Base-by-base conservation (phyloP, 768 basidiomycete species). In the Roridomyces roridus region DNA sequence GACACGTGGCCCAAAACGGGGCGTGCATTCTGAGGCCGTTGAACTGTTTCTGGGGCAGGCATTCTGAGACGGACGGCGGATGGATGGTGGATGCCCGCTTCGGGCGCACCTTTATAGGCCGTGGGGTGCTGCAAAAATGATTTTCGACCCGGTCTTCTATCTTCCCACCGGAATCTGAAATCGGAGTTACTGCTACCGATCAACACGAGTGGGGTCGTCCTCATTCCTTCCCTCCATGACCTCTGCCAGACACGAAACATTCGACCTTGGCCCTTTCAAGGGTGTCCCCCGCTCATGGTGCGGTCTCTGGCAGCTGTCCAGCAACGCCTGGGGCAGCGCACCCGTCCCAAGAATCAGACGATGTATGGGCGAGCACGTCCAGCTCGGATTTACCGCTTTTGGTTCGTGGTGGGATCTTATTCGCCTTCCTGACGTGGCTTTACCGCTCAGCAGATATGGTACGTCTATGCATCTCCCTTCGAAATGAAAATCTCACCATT, bases 321-420 rank as follows among this genome's bases (percentile, higher is more conserved):
- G 55, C 48, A 57, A 51, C 21, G 55, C 55, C 18, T 57, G 55
- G 55, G 55, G 55, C 18, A 50, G 42, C 14, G 55, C 55, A 10
- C 55, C 55, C 10, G 55, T 57, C 5, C 48, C 55, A 7, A 45
- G 48, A 36, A 57, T 57, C 23, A 47, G 55, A 9, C 43, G 42
- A 45, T 50, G 42, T 43, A 57, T 57, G 55, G 47, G 48, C 35
- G 10, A 51, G 43, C 43, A 51, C 23, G 55, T 57, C 15, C 48
- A 45, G 25, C 71, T 74, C 31, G 88, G 88, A 7, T 89, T 83
- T 65, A 84, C 77, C 15, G 86, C 86, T 14, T 88, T 87, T 69
- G 86, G 86, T 86, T 49, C 50, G 70, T 66, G 5, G 29, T 60
- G 41, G 43, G 26, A 26, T 47, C 31, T 36, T 40, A 3, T 47